Evolutionary conservation across 495 filamentous ascomycete species (phyloP).

Genomic region (Cladorrhinum samala): DNA sequence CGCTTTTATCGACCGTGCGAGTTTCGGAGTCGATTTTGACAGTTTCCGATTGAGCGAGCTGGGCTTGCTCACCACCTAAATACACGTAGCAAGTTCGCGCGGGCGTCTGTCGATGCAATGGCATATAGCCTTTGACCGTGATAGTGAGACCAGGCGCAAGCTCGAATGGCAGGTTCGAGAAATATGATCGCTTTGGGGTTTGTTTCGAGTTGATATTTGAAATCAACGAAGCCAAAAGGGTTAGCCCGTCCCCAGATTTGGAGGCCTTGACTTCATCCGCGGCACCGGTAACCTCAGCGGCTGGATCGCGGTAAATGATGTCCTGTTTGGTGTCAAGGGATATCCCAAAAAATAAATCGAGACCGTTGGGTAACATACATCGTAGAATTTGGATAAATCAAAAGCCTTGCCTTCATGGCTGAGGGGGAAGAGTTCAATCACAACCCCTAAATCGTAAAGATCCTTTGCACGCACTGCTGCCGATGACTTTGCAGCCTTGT

Average conservation of each 20-base stretch:
- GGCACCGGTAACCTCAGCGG: constrained; percentile 56
- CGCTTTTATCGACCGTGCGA: constrained; percentile 67
- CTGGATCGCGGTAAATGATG: constrained; percentile 64
- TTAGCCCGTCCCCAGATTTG: constrained; percentile 63
- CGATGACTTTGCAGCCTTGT: constrained; percentile 63
- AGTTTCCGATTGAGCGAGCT: constrained; percentile 70
- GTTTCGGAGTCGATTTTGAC: constrained; percentile 69
- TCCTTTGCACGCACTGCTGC: constrained; percentile 88
- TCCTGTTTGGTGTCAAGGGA: constrained; percentile 47
- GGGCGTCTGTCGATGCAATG: constrained; percentile 76
- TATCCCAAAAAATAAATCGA: not conserved
- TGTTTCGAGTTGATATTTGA: constrained; percentile 89
- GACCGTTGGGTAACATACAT: constrained; percentile 47
- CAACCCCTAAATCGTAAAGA: constrained; percentile 88
- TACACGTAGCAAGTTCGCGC: constrained; percentile 79
- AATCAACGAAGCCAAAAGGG: constrained; percentile 72
- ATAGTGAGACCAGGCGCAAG: constrained; percentile 80
- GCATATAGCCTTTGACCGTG: constrained; percentile 85
- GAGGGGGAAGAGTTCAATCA: constrained; percentile 92
- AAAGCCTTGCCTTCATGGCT: constrained; percentile 68
- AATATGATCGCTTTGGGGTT: constrained; percentile 77
- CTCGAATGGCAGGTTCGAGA: constrained; percentile 79
- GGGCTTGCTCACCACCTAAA: constrained; percentile 71
- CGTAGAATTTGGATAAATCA: constrained; percentile 82
- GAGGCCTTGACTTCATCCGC: constrained; percentile 38